Percentiles rank a stretch among this genome's conserved stretches.
Evolutionary conservation across 2,329 filamentous ascomycete species (phyloP).

Genomic region (Fusarium torulosum): DNA sequence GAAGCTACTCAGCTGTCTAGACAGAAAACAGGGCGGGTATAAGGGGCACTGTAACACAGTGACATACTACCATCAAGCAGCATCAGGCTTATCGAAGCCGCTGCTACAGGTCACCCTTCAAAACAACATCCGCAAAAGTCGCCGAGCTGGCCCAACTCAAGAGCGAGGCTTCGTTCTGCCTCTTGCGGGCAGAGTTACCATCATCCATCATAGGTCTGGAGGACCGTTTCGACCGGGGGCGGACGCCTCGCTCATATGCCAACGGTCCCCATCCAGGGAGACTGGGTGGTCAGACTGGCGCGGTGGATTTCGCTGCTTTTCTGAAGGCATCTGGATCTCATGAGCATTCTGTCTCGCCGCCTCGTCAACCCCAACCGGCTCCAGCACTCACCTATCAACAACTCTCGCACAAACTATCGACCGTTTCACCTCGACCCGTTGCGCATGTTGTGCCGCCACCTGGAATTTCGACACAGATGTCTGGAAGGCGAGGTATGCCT

Average conservation of each 20-base stretch:
- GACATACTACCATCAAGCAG: constrained; percentile 36
- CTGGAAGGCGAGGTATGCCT: constrained; percentile 52
- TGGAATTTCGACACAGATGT: constrained; percentile 52
- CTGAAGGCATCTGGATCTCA: constrained; percentile 81
- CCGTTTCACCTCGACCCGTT: constrained; percentile 40
- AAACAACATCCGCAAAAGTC: constrained; percentile 40
- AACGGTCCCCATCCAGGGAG: constrained; percentile 46
- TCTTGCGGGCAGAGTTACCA: constrained; percentile 56
- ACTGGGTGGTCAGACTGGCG: constrained; percentile 65
- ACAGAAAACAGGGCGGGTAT: constrained; percentile 12
- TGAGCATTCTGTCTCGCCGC: constrained; percentile 71
- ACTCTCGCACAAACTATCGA: constrained; percentile 41
- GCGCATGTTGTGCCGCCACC: constrained; percentile 44
- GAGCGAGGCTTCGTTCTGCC: constrained; percentile 58
- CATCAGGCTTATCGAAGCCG: constrained; percentile 38
- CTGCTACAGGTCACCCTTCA: constrained; percentile 28
- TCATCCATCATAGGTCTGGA: constrained; percentile 49
- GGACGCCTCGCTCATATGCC: constrained; percentile 49
- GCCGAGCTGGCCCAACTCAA: constrained; percentile 59
- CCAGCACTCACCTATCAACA: constrained; percentile 28
- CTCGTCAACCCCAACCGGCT: constrained; percentile 48
- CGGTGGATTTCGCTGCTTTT: constrained; percentile 94
- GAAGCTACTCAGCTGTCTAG: constrained; percentile 1
- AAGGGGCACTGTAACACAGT: constrained; percentile 14
- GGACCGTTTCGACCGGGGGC: constrained; percentile 48